phyloP scores from a whole-genome alignment of 441 rosid species.

The Iberis amara region DNA sequence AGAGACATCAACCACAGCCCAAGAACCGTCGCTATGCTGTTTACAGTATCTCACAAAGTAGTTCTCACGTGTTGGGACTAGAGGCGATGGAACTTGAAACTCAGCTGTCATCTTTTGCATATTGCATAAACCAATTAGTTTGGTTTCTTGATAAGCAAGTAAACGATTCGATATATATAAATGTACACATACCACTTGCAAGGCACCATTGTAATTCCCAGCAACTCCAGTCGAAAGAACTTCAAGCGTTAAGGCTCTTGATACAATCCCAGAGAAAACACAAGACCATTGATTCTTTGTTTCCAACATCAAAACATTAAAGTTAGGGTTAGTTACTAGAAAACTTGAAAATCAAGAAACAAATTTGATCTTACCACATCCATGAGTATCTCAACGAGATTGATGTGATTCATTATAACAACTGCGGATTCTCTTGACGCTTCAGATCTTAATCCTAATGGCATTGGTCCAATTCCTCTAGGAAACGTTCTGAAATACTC shows the following conservation, averaged over 20 bases:
- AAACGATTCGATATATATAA: not conserved
- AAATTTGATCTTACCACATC: slow-evolving; percentile 52
- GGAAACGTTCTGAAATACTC: slow-evolving; percentile 78
- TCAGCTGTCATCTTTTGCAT: slow-evolving; percentile 74
- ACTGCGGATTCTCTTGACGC: slow-evolving; percentile 81
- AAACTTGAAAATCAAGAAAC: not conserved
- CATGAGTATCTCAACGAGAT: slow-evolving; percentile 96
- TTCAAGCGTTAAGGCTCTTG: slow-evolving; percentile 79
- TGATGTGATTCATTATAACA: slow-evolving; percentile 81
- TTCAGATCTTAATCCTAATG: slow-evolving; percentile 69
- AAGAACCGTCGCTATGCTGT: slow-evolving; percentile 70
- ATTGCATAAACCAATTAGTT: not conserved
- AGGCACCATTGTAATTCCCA: slow-evolving; percentile 92
- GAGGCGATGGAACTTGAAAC: slow-evolving; percentile 88
- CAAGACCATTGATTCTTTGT: slow-evolving; percentile 78
- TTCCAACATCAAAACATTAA: slow-evolving; percentile 19
- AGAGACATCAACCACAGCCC: slow-evolving; percentile 97
- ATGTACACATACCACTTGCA: slow-evolving; percentile 73
- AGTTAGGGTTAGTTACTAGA: not conserved
- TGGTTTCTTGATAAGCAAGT: slow-evolving; percentile 24
- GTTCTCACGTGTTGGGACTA: slow-evolving; percentile 77
- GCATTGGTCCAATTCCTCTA: slow-evolving; percentile 66
- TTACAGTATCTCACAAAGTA: slow-evolving; percentile 88
- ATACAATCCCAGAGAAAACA: slow-evolving; percentile 81
- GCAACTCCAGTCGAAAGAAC: slow-evolving; percentile 95